These are phyloP conservation scores for Termitomyces sp. DNA, from an alignment of 768 basidiomycete genomes.

Conservation along the genomic window DNA sequence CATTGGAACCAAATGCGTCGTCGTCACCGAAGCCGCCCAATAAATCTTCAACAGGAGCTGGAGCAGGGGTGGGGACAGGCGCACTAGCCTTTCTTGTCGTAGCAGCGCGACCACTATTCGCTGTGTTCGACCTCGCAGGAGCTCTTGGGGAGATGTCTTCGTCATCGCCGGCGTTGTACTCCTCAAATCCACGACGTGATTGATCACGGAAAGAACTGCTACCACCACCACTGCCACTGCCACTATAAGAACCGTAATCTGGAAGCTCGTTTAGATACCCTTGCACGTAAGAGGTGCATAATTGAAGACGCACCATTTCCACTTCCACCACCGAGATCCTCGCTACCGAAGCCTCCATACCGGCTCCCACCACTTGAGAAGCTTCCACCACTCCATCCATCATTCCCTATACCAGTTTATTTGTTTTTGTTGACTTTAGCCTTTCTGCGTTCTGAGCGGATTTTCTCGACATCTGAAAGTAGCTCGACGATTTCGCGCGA, in stretches of 20 bases:
- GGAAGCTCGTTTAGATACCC: background rate
- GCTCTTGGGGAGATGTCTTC: constrained; percentile 44
- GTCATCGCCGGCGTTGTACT: constrained; percentile 96
- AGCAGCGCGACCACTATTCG: constrained; percentile 16
- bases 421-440: constrained; percentile 90
- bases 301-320: constrained; percentile 11
- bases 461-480: constrained; percentile 86
- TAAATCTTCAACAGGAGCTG: constrained; percentile 54
- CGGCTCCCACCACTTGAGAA: constrained; percentile 55
- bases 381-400: constrained; percentile 50
- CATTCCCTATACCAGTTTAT: constrained; percentile 85
- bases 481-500: constrained; percentile 91
- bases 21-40: constrained; percentile 78
- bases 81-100: constrained; percentile 35
- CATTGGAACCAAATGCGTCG: constrained; percentile 41
- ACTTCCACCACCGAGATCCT: constrained; percentile 27
- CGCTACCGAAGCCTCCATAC: constrained; percentile 44
- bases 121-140: constrained; percentile 24
- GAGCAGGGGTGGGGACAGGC: constrained; percentile 25
- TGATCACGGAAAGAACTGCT: constrained; percentile 56
- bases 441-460: constrained; percentile 85
- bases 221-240: constrained; percentile 35
- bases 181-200: constrained; percentile 69
- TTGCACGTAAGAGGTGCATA: background rate
- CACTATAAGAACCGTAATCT: constrained; percentile 18